phyloP scores from a whole-genome alignment of 305 asterid species.

The Fraxinus sp. region DNA sequence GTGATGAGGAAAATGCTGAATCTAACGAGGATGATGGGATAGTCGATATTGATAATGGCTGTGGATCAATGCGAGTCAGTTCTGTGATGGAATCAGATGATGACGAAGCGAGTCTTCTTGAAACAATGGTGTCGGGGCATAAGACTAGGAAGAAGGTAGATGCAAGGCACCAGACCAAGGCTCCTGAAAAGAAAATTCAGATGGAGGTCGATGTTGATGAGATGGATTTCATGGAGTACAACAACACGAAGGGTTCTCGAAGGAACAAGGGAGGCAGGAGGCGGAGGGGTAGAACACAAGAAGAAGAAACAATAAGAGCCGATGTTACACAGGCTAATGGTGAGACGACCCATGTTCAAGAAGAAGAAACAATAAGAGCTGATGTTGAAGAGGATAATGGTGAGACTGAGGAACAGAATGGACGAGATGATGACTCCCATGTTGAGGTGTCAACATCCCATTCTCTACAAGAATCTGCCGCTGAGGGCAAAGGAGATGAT shows the following conservation, averaged over 20 bases:
- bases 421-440: conserved; percentile 30
- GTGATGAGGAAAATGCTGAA: conserved; percentile 39
- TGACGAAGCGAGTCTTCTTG: conserved; percentile 66
- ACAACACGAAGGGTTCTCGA: conserved; percentile 59
- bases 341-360: conserved; percentile 8
- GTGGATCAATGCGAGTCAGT: conserved; percentile 25
- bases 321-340: conserved; percentile 32
- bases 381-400: conserved; percentile 33
- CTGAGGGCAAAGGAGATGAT: conserved; percentile 39
- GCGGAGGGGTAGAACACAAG: conserved; percentile 50
- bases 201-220: conserved; percentile 50
- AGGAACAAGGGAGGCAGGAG: conserved; percentile 70
- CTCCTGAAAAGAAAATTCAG: conserved; percentile 36
- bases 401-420: conserved; percentile 33
- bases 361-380: conserved; percentile 34
- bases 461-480: conserved; percentile 40
- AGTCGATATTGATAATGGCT: conserved; percentile 29
- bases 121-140: conserved; percentile 72
- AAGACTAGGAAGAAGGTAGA: conserved; percentile 44
- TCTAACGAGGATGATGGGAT: conserved; percentile 33
- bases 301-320: conserved; percentile 34
- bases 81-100: conserved; percentile 44
- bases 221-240: conserved; percentile 73
- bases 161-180: conserved; percentile 35
- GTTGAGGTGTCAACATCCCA: conserved; percentile 38